phyloP scores from a whole-genome alignment of 2,329 filamentous ascomycete genomes.

The Aspergillus fijiensis region DNA sequence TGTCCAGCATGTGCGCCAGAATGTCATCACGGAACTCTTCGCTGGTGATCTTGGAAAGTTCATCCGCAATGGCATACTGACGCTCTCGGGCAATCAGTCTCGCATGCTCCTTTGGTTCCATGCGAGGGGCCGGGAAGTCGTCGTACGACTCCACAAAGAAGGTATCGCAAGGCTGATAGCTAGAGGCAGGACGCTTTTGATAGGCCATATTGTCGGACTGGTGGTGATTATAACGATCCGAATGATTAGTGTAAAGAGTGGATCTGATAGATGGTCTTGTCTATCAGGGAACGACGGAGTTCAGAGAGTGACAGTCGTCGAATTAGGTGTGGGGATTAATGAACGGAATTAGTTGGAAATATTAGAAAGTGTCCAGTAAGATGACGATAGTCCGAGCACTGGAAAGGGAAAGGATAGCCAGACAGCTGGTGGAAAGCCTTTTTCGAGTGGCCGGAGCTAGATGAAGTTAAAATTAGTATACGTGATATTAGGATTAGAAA shows the following conservation, averaged over 20 bases:
- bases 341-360: slow-evolving; percentile 60
- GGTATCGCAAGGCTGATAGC: slow-evolving; percentile 65
- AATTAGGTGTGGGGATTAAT: slow-evolving; percentile 46
- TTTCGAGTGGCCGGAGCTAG: slow-evolving; percentile 34
- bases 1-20: slow-evolving; percentile 87
- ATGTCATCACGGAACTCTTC: slow-evolving; percentile 95
- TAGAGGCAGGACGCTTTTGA: slow-evolving; percentile 50
- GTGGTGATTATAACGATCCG: slow-evolving; percentile 21
- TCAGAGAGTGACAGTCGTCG: slow-evolving; percentile 54
- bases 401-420: slow-evolving; percentile 28
- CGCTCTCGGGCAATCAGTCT: slow-evolving; percentile 76
- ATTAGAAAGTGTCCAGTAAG: slow-evolving; percentile 48
- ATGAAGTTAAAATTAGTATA: slow-evolving; percentile 32
- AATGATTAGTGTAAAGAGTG: slow-evolving; percentile 36
- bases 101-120: slow-evolving; percentile 71
- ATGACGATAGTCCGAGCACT: slow-evolving; percentile 42
- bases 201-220: slow-evolving; percentile 54
- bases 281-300: slow-evolving; percentile 43
- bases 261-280: slow-evolving; percentile 41
- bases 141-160: slow-evolving; percentile 66
- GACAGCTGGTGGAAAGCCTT: slow-evolving; percentile 30
- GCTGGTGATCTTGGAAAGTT: slow-evolving; percentile 78
- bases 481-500: slow-evolving; percentile 25
- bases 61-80: slow-evolving; percentile 84
- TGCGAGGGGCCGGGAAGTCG: slow-evolving; percentile 51